A percentile compares a stretch with the other conserved stretches of the same genome.
Evolutionary conservation across 2,329 filamentous ascomycete genomes (phyloP).

Genomic region (Anthostomella pinea): DNA sequence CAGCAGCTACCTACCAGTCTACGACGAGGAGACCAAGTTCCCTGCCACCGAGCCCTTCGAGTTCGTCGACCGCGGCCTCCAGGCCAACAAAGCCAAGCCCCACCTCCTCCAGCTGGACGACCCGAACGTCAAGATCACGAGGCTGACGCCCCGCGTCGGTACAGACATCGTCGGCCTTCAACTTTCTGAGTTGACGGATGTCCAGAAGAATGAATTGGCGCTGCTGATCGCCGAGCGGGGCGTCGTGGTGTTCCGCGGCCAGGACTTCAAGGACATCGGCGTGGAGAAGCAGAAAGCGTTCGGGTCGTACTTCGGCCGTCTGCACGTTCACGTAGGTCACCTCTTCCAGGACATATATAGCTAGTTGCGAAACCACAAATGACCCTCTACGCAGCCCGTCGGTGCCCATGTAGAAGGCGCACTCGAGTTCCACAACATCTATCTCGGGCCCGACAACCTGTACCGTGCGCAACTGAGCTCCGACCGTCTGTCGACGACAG

Average conservation of each 20-base stretch:
- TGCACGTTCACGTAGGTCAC: slow-evolving; percentile 37
- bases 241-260: slow-evolving; percentile 27
- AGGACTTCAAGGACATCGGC: slow-evolving; percentile 36
- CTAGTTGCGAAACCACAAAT: not conserved
- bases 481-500: slow-evolving; percentile 36
- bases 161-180: slow-evolving; percentile 28
- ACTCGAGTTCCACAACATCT: slow-evolving; percentile 45
- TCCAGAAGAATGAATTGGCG: slow-evolving; percentile 27
- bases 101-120: slow-evolving; percentile 37
- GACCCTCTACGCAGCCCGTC: slow-evolving; percentile 32
- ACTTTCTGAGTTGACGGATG: slow-evolving; percentile 25
- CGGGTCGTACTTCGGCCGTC: slow-evolving; percentile 37
- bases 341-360: not conserved
- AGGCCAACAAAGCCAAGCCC: slow-evolving; percentile 40
- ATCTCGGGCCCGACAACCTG: slow-evolving; percentile 44
- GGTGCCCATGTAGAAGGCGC: slow-evolving; percentile 42
- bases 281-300: slow-evolving; percentile 38
- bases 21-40: slow-evolving; percentile 36
- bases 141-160: slow-evolving; percentile 26
- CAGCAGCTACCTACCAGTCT: slow-evolving; percentile 33
- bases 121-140: slow-evolving; percentile 22
- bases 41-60: slow-evolving; percentile 39
- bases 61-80: slow-evolving; percentile 38
- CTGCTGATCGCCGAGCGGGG: slow-evolving; percentile 26
- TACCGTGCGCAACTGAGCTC: slow-evolving; percentile 36